Percentiles rank a stretch among this genome's conserved stretches.
phyloP scores from a whole-genome alignment of 495 filamentous ascomycete genomes.

The Hyaloscypha variabilis region DNA sequence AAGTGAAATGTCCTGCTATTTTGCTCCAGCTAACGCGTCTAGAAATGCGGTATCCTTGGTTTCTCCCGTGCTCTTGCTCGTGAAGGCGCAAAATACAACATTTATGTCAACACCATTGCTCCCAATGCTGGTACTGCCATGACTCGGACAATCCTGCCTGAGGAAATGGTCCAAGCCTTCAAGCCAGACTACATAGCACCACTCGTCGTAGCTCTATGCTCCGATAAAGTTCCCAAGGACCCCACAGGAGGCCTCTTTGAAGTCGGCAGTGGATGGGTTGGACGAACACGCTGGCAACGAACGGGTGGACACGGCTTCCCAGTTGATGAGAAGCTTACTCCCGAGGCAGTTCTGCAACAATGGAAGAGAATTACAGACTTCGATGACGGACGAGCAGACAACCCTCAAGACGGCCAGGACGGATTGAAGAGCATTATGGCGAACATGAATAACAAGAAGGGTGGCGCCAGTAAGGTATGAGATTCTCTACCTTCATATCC shows the following conservation, averaged over 20 bases:
- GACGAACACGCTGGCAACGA: conserved; percentile 92
- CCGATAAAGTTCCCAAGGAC: conserved; percentile 82
- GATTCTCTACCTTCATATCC: not conserved
- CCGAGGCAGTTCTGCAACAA: conserved; percentile 78
- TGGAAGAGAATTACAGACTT: conserved; percentile 86
- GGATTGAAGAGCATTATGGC: conserved; percentile 87
- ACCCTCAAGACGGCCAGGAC: conserved; percentile 78
- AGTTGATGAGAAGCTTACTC: conserved; percentile 81
- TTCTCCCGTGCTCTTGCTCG: conserved; percentile 91
- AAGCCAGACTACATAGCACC: conserved; percentile 99
- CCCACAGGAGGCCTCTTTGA: conserved; percentile 92
- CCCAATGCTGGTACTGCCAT: conserved; percentile 97
- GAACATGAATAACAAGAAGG: conserved; percentile 78
- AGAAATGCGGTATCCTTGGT: conserved; percentile 93
- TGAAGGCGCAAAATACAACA: conserved; percentile 97
- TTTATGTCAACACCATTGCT: conserved; percentile 97
- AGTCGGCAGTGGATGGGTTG: conserved; percentile 94
- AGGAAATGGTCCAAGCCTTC: conserved; percentile 98
- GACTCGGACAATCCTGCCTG: conserved; percentile 93
- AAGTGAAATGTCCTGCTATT: conserved; percentile 37
- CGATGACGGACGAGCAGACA: conserved; percentile 85
- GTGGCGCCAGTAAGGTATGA: conserved; percentile 33
- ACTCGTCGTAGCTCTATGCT: conserved; percentile 83
- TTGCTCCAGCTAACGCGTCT: conserved; percentile 23
- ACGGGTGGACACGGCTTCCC: conserved; percentile 91